Conservation (phyloP, 805 yeast genomes). For the Sugiyamaella smithiae region DNA sequence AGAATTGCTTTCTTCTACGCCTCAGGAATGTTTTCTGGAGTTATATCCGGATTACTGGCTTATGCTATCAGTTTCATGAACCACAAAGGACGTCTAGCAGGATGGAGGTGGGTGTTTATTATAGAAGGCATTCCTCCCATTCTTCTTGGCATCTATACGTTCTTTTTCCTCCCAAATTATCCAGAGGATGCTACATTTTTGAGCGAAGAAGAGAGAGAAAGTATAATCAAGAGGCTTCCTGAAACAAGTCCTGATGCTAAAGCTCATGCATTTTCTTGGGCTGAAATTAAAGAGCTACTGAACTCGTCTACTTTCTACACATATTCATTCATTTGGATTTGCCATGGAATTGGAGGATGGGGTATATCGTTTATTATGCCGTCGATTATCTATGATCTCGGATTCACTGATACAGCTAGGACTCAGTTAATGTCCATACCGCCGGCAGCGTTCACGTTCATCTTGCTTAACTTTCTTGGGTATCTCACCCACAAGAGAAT, state of each 20-base stretch:
- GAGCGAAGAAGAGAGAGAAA: slow-evolving; percentile 17
- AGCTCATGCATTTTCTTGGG: background rate
- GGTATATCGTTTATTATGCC: slow-evolving; percentile 44
- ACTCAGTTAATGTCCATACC: slow-evolving; percentile 48
- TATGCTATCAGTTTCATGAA: slow-evolving; percentile 33
- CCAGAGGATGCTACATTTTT: slow-evolving; percentile 41
- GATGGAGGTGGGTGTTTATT: slow-evolving; percentile 43
- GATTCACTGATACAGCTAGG: slow-evolving; percentile 38
- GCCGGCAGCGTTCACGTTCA: slow-evolving; percentile 7
- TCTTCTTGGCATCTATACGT: slow-evolving; percentile 15
- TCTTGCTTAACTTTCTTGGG: slow-evolving; percentile 9
- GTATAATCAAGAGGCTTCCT: slow-evolving; percentile 12
- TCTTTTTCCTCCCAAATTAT: slow-evolving; percentile 44
- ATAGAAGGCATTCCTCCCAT: slow-evolving; percentile 43
- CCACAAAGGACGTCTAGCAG: slow-evolving; percentile 12
- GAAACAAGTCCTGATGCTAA: background rate
- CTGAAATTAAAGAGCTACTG: slow-evolving; percentile 12
- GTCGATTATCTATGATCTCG: slow-evolving; percentile 43
- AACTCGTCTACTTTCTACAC: slow-evolving; percentile 22
- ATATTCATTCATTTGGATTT: slow-evolving; percentile 41
- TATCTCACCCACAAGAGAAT: slow-evolving; percentile 4
- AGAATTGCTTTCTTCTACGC: slow-evolving; percentile 29
- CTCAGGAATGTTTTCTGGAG: slow-evolving; percentile 61
- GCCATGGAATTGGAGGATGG: slow-evolving; percentile 46
- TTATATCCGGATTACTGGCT: slow-evolving; percentile 72